Percentiles rank a stretch among this genome's conserved stretches.
phyloP scores from a whole-genome alignment of 164 flowering plant species.

The Tinospora cordifolia region DNA sequence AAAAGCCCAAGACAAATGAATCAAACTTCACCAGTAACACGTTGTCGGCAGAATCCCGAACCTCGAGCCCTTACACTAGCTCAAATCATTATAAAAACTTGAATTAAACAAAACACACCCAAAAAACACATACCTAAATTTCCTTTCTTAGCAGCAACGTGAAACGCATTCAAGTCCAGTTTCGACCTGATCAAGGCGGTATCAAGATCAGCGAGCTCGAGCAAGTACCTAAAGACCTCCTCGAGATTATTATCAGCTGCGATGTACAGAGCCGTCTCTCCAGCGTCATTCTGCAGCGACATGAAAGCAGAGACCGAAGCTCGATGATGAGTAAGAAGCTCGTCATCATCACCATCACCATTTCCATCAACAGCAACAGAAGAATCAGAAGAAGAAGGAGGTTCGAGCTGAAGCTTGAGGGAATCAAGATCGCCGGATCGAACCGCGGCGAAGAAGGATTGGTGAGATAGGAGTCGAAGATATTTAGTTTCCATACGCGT shows the following conservation, averaged over 20 bases:
- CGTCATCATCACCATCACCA: conserved; percentile 18
- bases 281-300: conserved; percentile 60
- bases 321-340: conserved; percentile 11
- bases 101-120: neutral
- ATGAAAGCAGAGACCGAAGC: conserved; percentile 36
- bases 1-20: neutral
- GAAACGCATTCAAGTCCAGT: conserved; percentile 61
- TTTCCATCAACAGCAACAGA: too few relatives aligned
- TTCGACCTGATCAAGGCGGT: conserved; percentile 56
- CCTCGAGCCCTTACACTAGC: too few relatives aligned
- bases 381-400: conserved; percentile 8
- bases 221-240: conserved; percentile 53
- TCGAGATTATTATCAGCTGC: conserved; percentile 61
- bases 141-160: conserved; percentile 79
- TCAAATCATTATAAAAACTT: neutral
- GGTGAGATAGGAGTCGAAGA: conserved; percentile 58
- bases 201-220: conserved; percentile 46
- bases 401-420: conserved; percentile 28
- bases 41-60: too few relatives aligned
- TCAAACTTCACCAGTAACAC: neutral
- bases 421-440: conserved; percentile 55
- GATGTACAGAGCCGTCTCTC: conserved; percentile 68
- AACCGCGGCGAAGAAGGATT: conserved; percentile 59
- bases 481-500: conserved; percentile 60
- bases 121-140: conserved; percentile 47